phyloP scores from a whole-genome alignment of 257 asterid species.

The Rehmannia glutinosa region DNA sequence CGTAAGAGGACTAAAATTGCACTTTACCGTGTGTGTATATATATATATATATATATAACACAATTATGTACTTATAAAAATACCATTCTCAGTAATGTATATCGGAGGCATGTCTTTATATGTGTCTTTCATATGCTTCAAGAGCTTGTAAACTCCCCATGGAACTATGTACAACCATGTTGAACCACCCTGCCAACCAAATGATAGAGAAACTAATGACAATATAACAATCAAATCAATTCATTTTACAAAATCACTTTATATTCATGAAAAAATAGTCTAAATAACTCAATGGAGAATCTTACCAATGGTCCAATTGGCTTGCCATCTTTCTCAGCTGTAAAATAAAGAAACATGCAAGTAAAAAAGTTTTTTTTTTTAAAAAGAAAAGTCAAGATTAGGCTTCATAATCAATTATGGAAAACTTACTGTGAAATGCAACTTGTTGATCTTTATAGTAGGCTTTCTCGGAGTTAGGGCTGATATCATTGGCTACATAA shows the following conservation, averaged over 20 bases:
- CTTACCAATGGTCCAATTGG: conserved; percentile 31
- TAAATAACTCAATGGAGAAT: not conserved
- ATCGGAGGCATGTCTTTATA: conserved; percentile 29
- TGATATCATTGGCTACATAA: conserved; percentile 19
- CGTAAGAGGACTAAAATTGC: too few species aligned
- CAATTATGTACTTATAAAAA: too few species aligned
- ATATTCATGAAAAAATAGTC: not conserved
- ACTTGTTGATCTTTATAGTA: conserved; percentile 24
- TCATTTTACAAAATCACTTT: not conserved
- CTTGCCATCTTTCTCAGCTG: conserved; percentile 27
- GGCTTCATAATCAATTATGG: not conserved
- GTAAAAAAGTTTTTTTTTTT: not conserved
- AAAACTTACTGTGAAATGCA: conserved; percentile 15
- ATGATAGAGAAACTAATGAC: not conserved
- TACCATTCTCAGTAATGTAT: conserved; percentile 39
- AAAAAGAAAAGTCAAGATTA: too few species aligned
- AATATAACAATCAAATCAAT: not conserved
- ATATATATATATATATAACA: too few species aligned
- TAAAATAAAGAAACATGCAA: too few species aligned
- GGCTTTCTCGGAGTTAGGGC: conserved; percentile 18
- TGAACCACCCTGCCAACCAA: conserved; percentile 23
- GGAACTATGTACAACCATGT: conserved; percentile 29
- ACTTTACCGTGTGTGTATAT: too few species aligned
- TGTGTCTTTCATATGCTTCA: conserved; percentile 19
- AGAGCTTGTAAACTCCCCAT: conserved; percentile 33